Conservation (phyloP, 495 filamentous ascomycete genomes). For the Penicillium robsamsonii region DNA sequence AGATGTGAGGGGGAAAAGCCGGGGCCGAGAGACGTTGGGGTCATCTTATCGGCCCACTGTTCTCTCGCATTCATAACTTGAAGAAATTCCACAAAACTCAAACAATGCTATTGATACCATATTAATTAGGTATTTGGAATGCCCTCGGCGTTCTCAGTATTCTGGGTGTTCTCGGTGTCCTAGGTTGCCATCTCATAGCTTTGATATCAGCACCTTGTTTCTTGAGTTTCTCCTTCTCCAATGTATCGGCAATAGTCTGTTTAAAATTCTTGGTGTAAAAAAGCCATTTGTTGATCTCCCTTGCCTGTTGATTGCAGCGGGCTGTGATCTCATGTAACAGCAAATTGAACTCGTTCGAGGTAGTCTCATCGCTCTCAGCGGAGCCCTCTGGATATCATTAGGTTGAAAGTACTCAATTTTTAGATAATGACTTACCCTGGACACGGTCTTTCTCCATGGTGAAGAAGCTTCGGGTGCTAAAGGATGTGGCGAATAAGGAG, state of each 20-base stretch:
- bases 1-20: slow-evolving; percentile 17
- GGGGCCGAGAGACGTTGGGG: slow-evolving; percentile 3
- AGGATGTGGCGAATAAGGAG: not conserved
- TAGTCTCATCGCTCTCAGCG: not conserved
- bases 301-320: slow-evolving; percentile 1
- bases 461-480: not conserved
- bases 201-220: not conserved
- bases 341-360: not conserved
- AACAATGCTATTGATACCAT: not conserved
- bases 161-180: not conserved
- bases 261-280: not conserved
- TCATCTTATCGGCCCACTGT: not conserved
- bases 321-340: not conserved
- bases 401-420: not conserved
- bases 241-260: not conserved
- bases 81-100: not conserved
- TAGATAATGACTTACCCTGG: not conserved
- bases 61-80: not conserved
- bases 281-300: slow-evolving; percentile 7
- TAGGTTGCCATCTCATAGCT: not conserved
- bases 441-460: not conserved
- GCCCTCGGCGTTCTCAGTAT: not conserved
- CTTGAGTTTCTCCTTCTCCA: not conserved
- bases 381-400: not conserved
- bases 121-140: not conserved